Conservation (phyloP, 805 yeast species). For the Komagataella pseudopastoris region DNA sequence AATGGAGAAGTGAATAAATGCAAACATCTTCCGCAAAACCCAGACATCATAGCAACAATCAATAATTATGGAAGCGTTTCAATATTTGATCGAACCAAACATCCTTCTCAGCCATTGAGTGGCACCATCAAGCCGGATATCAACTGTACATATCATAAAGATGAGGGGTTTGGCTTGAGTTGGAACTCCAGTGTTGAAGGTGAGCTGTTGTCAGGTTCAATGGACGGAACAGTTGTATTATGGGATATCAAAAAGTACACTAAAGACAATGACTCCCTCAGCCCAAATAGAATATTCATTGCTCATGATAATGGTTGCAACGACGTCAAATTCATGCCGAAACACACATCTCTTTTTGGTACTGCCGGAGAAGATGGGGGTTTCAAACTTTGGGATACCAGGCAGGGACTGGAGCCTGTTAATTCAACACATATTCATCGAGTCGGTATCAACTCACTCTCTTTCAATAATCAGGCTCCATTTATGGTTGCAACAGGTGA, state of each 20-base stretch:
- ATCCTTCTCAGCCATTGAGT: slow-evolving; percentile 30
- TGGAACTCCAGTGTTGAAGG: slow-evolving; percentile 67
- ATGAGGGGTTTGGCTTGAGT: slow-evolving; percentile 56
- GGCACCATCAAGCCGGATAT: slow-evolving; percentile 25
- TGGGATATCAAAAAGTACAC: slow-evolving; percentile 42
- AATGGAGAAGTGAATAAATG: slow-evolving; percentile 64
- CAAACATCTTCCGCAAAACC: slow-evolving; percentile 73
- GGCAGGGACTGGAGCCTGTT: slow-evolving; percentile 15
- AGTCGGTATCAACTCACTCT: slow-evolving; percentile 36
- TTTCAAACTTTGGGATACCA: slow-evolving; percentile 38
- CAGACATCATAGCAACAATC: slow-evolving; percentile 64
- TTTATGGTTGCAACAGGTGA: slow-evolving; percentile 59
- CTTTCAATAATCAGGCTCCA: slow-evolving; percentile 44
- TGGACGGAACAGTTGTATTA: slow-evolving; percentile 47
- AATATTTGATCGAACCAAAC: slow-evolving; percentile 77
- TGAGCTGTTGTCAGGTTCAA: slow-evolving; percentile 40
- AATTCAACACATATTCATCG: neutral
- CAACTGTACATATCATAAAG: slow-evolving; percentile 15
- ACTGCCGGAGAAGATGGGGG: slow-evolving; percentile 53
- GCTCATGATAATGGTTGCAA: slow-evolving; percentile 43
- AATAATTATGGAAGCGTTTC: slow-evolving; percentile 52
- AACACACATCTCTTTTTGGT: slow-evolving; percentile 47
- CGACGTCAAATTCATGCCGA: slow-evolving; percentile 56
- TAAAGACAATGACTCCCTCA: slow-evolving; percentile 3
- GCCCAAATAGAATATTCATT: slow-evolving; percentile 9